Conservation (phyloP, 2,329 filamentous ascomycete species). For the Sporothrix mexicana region DNA sequence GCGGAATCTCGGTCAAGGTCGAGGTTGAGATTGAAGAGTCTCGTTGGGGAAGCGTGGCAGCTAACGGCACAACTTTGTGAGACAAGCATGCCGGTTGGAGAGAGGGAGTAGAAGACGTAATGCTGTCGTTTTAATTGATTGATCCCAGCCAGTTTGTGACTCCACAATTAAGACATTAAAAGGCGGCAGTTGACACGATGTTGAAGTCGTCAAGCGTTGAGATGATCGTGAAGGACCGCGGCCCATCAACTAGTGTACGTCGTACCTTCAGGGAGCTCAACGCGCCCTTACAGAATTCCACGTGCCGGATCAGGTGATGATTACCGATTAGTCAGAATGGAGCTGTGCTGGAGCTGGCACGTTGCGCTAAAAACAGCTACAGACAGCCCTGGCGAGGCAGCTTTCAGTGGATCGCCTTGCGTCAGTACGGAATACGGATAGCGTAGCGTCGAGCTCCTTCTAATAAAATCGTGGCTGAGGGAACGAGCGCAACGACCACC, state of each 20-base stretch:
- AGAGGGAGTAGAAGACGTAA: not conserved
- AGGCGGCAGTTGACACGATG: not conserved
- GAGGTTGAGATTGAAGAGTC: too few species aligned
- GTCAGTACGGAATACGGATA: too few species aligned
- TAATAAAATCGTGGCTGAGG: slow-evolving; percentile 23
- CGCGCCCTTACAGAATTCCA: not conserved
- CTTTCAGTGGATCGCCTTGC: not conserved
- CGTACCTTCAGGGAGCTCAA: not conserved
- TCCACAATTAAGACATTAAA: too few species aligned
- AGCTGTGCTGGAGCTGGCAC: not conserved
- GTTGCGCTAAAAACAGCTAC: slow-evolving; percentile 3
- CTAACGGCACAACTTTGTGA: not conserved
- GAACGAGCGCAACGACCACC: slow-evolving; percentile 4
- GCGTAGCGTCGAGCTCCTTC: not conserved
- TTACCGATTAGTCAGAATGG: not conserved
- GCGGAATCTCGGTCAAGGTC: too few species aligned
- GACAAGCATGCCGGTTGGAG: not conserved
- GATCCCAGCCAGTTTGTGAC: too few species aligned
- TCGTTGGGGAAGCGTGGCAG: not conserved
- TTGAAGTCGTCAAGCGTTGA: not conserved
- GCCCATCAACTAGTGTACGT: not conserved
- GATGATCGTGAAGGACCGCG: not conserved
- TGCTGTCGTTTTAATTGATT: too few species aligned
- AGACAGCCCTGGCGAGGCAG: not conserved
- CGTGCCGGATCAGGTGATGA: slow-evolving; percentile 22